These are phyloP conservation scores for Chimonanthus praecox DNA, from an alignment of 164 flowering plant genomes.

Conservation along the genomic window DNA sequence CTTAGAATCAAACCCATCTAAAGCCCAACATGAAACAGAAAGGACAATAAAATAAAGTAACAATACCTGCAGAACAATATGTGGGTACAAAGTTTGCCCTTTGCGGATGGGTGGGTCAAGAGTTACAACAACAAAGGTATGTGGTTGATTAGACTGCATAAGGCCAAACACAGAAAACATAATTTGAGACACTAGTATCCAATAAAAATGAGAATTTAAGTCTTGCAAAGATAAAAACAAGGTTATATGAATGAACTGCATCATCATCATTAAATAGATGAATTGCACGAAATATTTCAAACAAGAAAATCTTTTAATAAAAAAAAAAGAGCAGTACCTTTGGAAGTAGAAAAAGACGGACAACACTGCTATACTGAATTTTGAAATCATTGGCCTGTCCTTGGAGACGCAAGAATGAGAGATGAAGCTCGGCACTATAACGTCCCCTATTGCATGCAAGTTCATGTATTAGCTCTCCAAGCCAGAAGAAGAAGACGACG, in stretches of 20 bases:
- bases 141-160: conserved; percentile 86
- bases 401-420: conserved; percentile 82
- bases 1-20: not conserved
- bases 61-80: conserved; percentile 95
- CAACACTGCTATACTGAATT: conserved; percentile 96
- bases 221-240: not conserved
- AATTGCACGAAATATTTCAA: no score
- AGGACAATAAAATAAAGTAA: not conserved
- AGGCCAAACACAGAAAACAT: conserved; percentile 1
- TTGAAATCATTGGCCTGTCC: conserved; percentile 98
- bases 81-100: conserved; percentile 98
- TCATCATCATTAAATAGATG: not conserved
- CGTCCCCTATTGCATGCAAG: conserved; percentile 63
- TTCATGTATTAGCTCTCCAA: not conserved
- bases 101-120: conserved; percentile 98
- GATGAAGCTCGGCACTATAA: conserved; percentile 88
- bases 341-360: conserved; percentile 90
- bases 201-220: not conserved
- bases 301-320: no score
- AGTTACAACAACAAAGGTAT: conserved; percentile 85
- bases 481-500: not conserved
- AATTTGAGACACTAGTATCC: not conserved
- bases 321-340: conserved; percentile 46
- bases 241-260: not conserved
- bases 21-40: not conserved